Base-by-base conservation (phyloP, 2,329 filamentous ascomycete genomes). In the Cordyceps javanica region DNA sequence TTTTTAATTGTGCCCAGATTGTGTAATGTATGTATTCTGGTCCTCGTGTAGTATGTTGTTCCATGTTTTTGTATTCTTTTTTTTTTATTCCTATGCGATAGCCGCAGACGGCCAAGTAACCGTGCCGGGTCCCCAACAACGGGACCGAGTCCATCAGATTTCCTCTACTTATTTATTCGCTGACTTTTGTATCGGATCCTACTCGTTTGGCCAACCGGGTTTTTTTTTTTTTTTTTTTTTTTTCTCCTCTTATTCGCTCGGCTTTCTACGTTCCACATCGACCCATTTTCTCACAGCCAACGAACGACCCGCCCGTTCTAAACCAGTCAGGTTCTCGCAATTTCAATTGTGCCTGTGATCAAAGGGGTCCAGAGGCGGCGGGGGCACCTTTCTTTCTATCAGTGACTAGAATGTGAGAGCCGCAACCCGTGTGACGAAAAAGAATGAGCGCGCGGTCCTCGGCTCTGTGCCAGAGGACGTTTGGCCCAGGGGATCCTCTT, bases 231-330 rank as follows among this genome's bases (percentile, higher is more conserved):
- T n/a, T n/a, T n/a, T n/a, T n/a, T n/a, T n/a, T n/a, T n/a, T n/a
- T n/a, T n/a, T n/a, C n/a, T n/a, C n/a, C n/a, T n/a, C 7, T 32
- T 16, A 8, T 7, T 32, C 14, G 30, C 45, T 57, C 54, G 54
- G 54, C 34, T 50, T 42, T 23, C 19, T 13, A 38, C 36, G 54
- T 57, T 57, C 54, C 54, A 57, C 54, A 57, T 50, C 54, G 45
- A 44, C 54, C 54, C 54, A 57, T 57, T 57, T 49, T 57, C 54
- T 57, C 54, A 57, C 36, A 34, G 42, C 26, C 41, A 32, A 39
- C 38, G n/a, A 25, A n/a, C 7, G 45, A 49, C 54, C 54, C 45
- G 45, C 54, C 19, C 41, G 10, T 21, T n/a, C 34, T 8, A 26
- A 57, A 13, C 54, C 54, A 57, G 25, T 57, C 36, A 57, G 36